Evolutionary conservation across 1,139 yeast genomes (phyloP), one percentile per base, ranked within the genome.

Genomic region (Pneumocystis murina): DNA sequence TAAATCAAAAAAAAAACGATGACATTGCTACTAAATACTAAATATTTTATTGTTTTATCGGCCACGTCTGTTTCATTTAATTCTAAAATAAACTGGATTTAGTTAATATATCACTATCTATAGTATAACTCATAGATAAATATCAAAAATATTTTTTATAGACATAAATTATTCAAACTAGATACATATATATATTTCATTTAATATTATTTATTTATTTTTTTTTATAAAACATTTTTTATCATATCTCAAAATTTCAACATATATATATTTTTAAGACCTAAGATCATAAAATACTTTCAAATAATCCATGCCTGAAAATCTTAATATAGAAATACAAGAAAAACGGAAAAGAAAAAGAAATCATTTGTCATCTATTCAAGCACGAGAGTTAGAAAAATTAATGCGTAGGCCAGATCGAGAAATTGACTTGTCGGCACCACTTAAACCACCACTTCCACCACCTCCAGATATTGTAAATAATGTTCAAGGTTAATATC

Each of bases 401-500:
- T 14, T 48, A 12, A 48, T 48, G 55, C 55, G 55, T 24, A 48
- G 4, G 17, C 55, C 55, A 12, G 55, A 48, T 48, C 28, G 33
- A 48, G 55, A 48, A 24, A 48, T 48, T 3, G 55, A 48, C 24
- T 16, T 48, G 8, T 48, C 55, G 24, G 55, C 33, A 48, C 55
- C 55, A 24, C 30, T 48, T 48, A 20, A 48, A 24, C 55, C 55
- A 48, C 55, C 55, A 12, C 55, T 68, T 14, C 66, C 69, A 33
- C 67, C 68, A 1, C 68, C 69, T 59, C 67, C 69, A 14, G 71
- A 68, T 20, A 59, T 69, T 24, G 67, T 69, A 30, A 68, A 64
- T 30, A 67, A 66, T 59, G 68, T 69, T 39, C 71, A 69, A 60
- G 75, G 77, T 2, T 48, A 24, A 48, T 10, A 10, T 48, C 30